Evolutionary conservation across 164 flowering plant species (phyloP).

Genomic region (Vitis riparia): DNA sequence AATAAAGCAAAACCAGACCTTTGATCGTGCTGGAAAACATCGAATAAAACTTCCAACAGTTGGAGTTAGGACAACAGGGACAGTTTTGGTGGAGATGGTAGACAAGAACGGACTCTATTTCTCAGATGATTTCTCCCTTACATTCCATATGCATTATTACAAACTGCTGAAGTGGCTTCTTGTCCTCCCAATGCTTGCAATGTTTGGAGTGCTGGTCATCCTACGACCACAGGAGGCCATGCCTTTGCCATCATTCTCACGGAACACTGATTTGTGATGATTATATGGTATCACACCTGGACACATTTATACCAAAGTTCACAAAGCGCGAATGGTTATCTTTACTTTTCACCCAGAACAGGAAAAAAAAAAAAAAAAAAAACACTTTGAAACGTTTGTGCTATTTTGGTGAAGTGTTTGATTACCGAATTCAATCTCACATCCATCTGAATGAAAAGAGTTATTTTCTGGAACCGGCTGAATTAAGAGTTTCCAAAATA

Average conservation of each 20-base stretch:
- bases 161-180: slow-evolving; percentile 93
- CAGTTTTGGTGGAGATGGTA: slow-evolving; percentile 92
- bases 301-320: no score
- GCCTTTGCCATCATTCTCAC: slow-evolving; percentile 96
- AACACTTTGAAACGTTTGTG: background rate
- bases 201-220: slow-evolving; percentile 89
- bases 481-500: no score
- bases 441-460: no score
- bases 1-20: slow-evolving; percentile 66
- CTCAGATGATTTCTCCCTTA: slow-evolving; percentile 92
- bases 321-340: background rate
- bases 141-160: slow-evolving; percentile 95
- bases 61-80: slow-evolving; percentile 86
- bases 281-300: background rate
- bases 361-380: background rate
- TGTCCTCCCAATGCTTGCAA: slow-evolving; percentile 97
- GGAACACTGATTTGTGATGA: slow-evolving; percentile 73
- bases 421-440: background rate
- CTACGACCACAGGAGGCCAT: slow-evolving; percentile 87
- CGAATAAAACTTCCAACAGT: slow-evolving; percentile 84
- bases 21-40: slow-evolving; percentile 64
- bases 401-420: background rate
- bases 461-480: no score
- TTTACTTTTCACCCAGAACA: background rate
- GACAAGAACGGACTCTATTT: slow-evolving; percentile 86